Conservation (phyloP, 306 rosid genomes). For the Malus sieversii region DNA sequence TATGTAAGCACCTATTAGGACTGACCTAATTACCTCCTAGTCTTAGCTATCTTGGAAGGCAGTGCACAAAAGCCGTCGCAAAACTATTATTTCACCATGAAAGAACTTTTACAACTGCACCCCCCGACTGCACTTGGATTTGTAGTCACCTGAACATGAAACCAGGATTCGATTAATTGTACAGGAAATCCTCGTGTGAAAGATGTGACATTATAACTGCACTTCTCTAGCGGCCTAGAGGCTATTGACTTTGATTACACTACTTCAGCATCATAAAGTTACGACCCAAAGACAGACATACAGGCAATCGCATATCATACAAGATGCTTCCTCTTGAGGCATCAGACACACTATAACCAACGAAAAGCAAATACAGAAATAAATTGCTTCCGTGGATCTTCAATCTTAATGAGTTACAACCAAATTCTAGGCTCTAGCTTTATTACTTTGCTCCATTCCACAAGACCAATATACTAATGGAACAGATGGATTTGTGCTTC, state of each 20-base stretch:
- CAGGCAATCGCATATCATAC: background rate
- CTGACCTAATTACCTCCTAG: background rate
- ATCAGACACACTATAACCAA: background rate
- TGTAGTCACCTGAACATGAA: conserved; percentile 59
- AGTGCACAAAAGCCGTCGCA: background rate
- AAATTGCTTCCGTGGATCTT: background rate
- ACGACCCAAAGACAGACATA: background rate
- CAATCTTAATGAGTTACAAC: background rate
- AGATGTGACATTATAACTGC: background rate
- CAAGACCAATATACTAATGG: background rate
- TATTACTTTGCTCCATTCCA: background rate
- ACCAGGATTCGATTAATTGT: conserved; percentile 10
- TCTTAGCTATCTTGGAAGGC: background rate
- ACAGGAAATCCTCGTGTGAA: background rate
- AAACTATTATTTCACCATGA: conserved; percentile 75
- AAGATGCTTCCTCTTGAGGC: background rate
- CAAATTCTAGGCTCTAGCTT: background rate
- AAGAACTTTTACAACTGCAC: conserved; percentile 88
- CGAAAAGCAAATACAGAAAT: background rate
- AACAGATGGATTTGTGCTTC: background rate
- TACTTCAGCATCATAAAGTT: background rate
- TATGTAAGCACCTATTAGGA: background rate
- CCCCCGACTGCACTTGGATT: conserved; percentile 97
- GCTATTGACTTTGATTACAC: background rate
- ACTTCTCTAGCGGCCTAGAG: background rate